Percentiles rank a stretch among this genome's conserved stretches.
Conservation (phyloP, 2,329 filamentous ascomycete genomes). For the Xylaria sp. region DNA sequence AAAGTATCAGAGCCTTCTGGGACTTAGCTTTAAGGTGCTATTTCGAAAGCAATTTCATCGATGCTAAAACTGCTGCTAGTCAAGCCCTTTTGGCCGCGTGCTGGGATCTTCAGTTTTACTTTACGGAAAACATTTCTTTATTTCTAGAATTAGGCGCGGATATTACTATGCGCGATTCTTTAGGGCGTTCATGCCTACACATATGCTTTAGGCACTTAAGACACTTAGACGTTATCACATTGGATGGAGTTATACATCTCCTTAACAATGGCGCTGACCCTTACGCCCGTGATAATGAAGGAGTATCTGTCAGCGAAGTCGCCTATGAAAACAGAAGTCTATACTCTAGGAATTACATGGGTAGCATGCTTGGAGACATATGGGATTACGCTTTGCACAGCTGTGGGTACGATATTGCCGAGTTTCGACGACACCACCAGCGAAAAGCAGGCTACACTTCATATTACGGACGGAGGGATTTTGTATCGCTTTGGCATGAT, state of each 20-base stretch:
- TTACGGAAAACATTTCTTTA: background rate
- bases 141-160: background rate
- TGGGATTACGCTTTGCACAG: background rate
- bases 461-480: background rate
- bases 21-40: background rate
- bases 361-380: slow-evolving; percentile 1
- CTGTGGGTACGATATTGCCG: background rate
- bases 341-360: fast-evolving
- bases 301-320: background rate
- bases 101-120: background rate
- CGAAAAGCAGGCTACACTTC: background rate
- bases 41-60: background rate
- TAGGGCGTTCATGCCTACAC: background rate
- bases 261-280: background rate
- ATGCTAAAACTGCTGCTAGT: no score
- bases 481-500: background rate
- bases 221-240: background rate
- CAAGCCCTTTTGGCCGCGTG: background rate
- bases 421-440: background rate
- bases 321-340: background rate
- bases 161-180: background rate
- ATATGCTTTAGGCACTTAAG: background rate
- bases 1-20: background rate
- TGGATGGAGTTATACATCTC: background rate
- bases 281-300: background rate